phyloP scores from a whole-genome alignment of 2,329 filamentous ascomycete genomes.

The Aspergillus terreus region DNA sequence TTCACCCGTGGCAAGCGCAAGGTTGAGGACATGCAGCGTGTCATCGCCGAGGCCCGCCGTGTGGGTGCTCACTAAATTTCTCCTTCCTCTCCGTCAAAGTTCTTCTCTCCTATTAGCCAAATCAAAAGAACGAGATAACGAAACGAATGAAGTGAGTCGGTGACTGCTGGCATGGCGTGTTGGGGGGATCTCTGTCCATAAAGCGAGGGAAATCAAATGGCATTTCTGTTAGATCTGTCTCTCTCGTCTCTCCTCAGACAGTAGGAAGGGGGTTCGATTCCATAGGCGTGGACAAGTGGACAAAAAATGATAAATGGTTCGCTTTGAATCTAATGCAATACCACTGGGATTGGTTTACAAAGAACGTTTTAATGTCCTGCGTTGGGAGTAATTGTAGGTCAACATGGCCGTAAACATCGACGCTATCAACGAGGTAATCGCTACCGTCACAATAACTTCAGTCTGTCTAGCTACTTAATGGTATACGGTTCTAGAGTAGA shows the following conservation, averaged over 20 bases:
- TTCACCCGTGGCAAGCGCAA: constrained; percentile 99
- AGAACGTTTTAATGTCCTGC: neutral
- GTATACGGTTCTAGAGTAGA: neutral
- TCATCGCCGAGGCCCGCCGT: constrained; percentile 94
- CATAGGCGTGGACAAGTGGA: constrained; percentile 9
- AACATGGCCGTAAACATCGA: neutral
- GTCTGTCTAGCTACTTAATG: neutral
- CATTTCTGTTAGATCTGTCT: neutral
- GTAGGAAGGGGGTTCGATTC: constrained; percentile 2
- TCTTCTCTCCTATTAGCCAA: constrained; percentile 19
- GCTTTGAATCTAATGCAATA: constrained; percentile 14
- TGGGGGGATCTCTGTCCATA: constrained; percentile 5
- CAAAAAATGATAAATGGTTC: constrained; percentile 10
- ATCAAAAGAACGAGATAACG: constrained; percentile 22
- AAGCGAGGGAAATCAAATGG: constrained; percentile 1
- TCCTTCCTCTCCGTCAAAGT: constrained; percentile 11
- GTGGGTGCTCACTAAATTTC: constrained; percentile 60
- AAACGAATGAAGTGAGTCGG: constrained; percentile 18
- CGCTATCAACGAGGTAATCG: too few species aligned
- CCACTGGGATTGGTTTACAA: constrained; percentile 13
- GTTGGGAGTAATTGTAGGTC: neutral
- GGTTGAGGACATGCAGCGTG: constrained; percentile 97
- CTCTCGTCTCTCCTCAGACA: constrained; percentile 1
- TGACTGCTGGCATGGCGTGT: constrained; percentile 9
- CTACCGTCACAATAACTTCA: neutral